A percentile compares a stretch with the other conserved stretches of the same genome.
phyloP scores from a whole-genome alignment of 2,329 filamentous ascomycete genomes.

The Leptographium wingfieldii region DNA sequence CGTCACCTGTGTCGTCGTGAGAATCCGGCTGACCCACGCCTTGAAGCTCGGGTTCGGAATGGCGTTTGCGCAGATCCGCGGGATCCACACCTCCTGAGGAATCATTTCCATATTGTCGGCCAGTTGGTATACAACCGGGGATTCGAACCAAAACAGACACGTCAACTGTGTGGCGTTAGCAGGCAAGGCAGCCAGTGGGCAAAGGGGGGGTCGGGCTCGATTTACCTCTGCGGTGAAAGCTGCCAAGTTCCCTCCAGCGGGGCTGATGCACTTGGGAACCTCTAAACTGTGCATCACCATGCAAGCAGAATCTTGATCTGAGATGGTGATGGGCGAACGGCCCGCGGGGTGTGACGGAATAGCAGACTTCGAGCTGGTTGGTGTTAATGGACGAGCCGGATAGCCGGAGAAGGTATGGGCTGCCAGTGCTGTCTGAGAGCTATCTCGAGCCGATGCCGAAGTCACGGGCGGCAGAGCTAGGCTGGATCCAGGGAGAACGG shows the following conservation, averaged over 20 bases:
- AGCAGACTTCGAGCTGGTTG: slow-evolving; percentile 15
- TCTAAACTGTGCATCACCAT: slow-evolving; percentile 50
- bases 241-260: slow-evolving; percentile 60
- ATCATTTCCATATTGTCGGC: slow-evolving; percentile 49
- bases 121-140: slow-evolving; percentile 61
- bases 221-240: slow-evolving; percentile 74
- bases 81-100: slow-evolving; percentile 26
- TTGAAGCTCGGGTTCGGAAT: slow-evolving; percentile 68
- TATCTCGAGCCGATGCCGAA: slow-evolving; percentile 4
- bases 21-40: slow-evolving; percentile 85
- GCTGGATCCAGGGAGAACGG: not conserved
- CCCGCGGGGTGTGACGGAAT: not conserved
- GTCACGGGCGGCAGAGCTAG: slow-evolving; percentile 2
- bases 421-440: slow-evolving; percentile 11
- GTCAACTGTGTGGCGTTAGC: slow-evolving; percentile 52
- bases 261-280: slow-evolving; percentile 64
- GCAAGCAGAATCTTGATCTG: slow-evolving; percentile 25
- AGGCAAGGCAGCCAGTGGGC: not conserved
- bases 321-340: slow-evolving; percentile 17
- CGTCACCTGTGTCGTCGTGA: slow-evolving; percentile 90
- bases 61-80: slow-evolving; percentile 55
- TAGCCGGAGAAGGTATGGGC: slow-evolving; percentile 16
- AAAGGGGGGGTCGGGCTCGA: not conserved
- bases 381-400: slow-evolving; percentile 25
- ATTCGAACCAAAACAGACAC: slow-evolving; percentile 96